phyloP scores from a whole-genome alignment of 768 basidiomycete species.

The Harrya chromipes region DNA sequence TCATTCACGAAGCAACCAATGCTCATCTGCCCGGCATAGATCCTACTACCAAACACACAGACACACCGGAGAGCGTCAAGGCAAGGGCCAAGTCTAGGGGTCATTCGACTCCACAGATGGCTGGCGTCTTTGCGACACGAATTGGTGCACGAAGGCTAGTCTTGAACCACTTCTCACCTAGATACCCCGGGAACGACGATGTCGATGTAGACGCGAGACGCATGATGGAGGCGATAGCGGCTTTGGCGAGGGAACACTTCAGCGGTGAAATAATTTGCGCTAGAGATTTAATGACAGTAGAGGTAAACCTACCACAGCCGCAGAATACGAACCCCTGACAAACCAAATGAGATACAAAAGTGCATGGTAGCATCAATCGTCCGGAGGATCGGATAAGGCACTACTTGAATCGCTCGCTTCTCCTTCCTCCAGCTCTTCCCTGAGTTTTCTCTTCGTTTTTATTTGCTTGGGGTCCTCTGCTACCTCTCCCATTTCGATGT shows the following conservation, averaged over 20 bases:
- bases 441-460: conserved; percentile 46
- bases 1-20: conserved; percentile 91
- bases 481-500: conserved; percentile 92
- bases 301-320: conserved; percentile 41
- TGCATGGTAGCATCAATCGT: conserved; percentile 35
- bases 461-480: conserved; percentile 61
- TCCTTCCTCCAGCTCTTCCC: conserved; percentile 82
- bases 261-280: conserved; percentile 64
- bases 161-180: conserved; percentile 83
- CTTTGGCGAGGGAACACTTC: conserved; percentile 53
- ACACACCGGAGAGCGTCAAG: conserved; percentile 62
- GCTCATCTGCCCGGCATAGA: conserved; percentile 72
- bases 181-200: conserved; percentile 69
- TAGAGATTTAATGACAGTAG: conserved; percentile 70
- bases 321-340: conserved; percentile 14
- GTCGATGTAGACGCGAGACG: conserved; percentile 43
- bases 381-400: conserved; percentile 73
- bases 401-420: conserved; percentile 83
- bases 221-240: conserved; percentile 62
- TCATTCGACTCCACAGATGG: conserved; percentile 92
- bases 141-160: conserved; percentile 61
- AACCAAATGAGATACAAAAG: neutral
- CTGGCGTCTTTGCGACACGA: conserved; percentile 70
- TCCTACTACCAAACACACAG: conserved; percentile 51
- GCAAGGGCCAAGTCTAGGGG: conserved; percentile 68